Conservation (phyloP, 176 grass and related monocot species). For the Oryza glumipatula region DNA sequence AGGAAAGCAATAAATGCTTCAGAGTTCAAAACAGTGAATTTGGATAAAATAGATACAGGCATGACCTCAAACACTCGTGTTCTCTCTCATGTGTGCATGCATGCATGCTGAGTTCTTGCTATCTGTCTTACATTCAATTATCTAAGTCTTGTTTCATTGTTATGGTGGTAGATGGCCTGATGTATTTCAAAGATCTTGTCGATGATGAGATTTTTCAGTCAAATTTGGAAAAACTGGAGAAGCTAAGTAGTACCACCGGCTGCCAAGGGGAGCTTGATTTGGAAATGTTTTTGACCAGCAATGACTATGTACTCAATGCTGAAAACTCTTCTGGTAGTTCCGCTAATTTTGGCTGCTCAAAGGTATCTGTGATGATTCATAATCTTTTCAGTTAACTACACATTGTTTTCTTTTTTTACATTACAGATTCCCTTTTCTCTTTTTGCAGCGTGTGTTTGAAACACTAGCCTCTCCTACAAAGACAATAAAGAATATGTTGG, state of each 20-base stretch:
- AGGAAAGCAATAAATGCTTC: constrained; percentile 67
- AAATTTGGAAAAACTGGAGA: constrained; percentile 72
- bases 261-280: constrained; percentile 70
- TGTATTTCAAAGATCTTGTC: constrained; percentile 75
- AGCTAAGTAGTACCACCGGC: constrained; percentile 45
- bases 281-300: constrained; percentile 65
- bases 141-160: constrained; percentile 31
- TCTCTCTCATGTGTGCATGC: not conserved
- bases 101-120: not conserved
- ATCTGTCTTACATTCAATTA: constrained; percentile 22
- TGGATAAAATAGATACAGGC: constrained; percentile 85
- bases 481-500: constrained; percentile 70
- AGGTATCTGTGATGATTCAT: constrained; percentile 51
- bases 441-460: constrained; percentile 78
- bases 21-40: constrained; percentile 58
- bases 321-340: constrained; percentile 36
- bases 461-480: constrained; percentile 73
- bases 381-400: constrained; percentile 26
- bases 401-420: constrained; percentile 23
- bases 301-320: constrained; percentile 46
- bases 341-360: constrained; percentile 50
- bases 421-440: constrained; percentile 28
- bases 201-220: constrained; percentile 60
- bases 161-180: constrained; percentile 70
- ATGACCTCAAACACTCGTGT: not conserved